A percentile compares a stretch with the other conserved stretches of the same genome.
Conservation (phyloP, 2,329 filamentous ascomycete genomes). For the Fusarium penzigii region DNA sequence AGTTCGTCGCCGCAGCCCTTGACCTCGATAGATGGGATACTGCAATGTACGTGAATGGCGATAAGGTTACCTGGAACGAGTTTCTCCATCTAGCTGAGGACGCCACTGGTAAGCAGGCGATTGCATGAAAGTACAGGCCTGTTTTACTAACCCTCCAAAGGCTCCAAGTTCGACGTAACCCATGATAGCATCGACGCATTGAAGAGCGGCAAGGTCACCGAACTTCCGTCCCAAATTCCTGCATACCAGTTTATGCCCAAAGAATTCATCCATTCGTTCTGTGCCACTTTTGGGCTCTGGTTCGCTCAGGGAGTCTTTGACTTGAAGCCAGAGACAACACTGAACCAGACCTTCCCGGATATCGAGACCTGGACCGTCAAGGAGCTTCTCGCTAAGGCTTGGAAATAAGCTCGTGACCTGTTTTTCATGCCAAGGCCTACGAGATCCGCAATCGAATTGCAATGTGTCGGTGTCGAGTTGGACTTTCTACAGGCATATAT, state of each 20-base stretch:
- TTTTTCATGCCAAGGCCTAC: too few relatives aligned
- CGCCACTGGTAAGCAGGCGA: slow-evolving; percentile 11
- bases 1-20: slow-evolving; percentile 43
- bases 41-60: slow-evolving; percentile 36
- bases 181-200: slow-evolving; percentile 40
- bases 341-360: background rate
- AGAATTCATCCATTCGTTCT: slow-evolving; percentile 18
- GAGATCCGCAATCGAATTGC: too few relatives aligned
- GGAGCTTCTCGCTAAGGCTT: background rate
- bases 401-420: too few relatives aligned
- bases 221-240: slow-evolving; percentile 27
- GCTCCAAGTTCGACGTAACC: slow-evolving; percentile 40
- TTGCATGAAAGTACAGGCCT: background rate
- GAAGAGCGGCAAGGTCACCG: slow-evolving; percentile 35
- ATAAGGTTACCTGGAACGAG: slow-evolving; percentile 45
- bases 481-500: too few relatives aligned
- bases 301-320: slow-evolving; percentile 28
- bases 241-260: slow-evolving; percentile 30
- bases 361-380: background rate
- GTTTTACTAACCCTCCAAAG: slow-evolving; percentile 21
- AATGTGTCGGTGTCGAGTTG: too few relatives aligned
- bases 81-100: slow-evolving; percentile 42
- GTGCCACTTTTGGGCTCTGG: slow-evolving; percentile 6
- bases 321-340: slow-evolving; percentile 2
- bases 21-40: slow-evolving; percentile 46